phyloP scores from a whole-genome alignment of 495 filamentous ascomycete species.

The Neurospora cerealis region DNA sequence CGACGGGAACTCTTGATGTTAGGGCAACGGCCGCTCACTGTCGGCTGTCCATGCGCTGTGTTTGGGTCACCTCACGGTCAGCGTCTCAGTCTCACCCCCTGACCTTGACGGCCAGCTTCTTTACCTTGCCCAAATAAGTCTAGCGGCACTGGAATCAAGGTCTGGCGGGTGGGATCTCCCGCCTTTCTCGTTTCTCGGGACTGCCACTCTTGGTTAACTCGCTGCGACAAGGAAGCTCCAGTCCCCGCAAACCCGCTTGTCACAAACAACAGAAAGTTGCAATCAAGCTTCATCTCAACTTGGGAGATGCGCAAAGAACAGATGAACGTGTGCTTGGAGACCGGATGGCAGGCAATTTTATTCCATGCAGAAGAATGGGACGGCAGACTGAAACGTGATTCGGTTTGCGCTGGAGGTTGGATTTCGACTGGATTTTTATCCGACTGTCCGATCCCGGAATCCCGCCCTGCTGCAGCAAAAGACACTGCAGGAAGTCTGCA shows the following conservation, averaged over 20 bases:
- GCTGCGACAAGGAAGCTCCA: background rate
- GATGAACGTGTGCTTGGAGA: background rate
- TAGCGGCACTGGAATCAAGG: background rate
- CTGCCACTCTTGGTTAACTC: background rate
- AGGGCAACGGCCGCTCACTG: background rate
- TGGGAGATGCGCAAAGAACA: background rate
- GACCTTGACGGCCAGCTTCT: background rate
- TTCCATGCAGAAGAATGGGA: background rate
- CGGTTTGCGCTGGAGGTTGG: background rate
- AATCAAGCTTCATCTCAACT: background rate
- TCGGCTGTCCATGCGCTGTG: background rate
- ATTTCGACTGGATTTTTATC: background rate
- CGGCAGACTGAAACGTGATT: background rate
- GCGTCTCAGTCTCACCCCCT: background rate
- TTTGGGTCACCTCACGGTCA: background rate
- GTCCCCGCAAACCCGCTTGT: background rate
- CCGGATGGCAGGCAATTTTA: background rate
- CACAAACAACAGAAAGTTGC: background rate
- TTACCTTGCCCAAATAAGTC: background rate
- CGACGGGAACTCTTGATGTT: background rate
- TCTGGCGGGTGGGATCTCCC: background rate
- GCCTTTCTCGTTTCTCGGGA: background rate
- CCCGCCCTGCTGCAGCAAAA: background rate
- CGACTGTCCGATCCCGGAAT: background rate
- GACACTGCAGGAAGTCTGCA: background rate